Evolutionary conservation across 1,284 basidiomycete genomes (phyloP), one percentile per base, ranked within the genome.

Genomic region (Sporisorium scitamineum): DNA sequence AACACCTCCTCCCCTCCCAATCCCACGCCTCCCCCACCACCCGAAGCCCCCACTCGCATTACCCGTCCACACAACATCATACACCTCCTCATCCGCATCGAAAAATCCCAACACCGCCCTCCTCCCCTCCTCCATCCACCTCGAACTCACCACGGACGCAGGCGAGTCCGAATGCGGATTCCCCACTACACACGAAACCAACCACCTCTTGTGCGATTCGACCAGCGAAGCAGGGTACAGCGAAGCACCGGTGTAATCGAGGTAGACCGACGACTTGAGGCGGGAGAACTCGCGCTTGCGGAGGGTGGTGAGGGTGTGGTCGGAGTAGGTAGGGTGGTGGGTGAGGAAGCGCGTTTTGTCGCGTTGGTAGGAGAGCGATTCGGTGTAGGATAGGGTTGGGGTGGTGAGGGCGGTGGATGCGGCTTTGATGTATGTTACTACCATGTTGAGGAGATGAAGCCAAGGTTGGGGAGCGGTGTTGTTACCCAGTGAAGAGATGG

Each of bases 111-210:
- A 26, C 18, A 67, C 48, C 7, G 60, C 64, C 0, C 0, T 9
- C 10, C 70, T 31, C 5, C 64, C 70, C 7, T 67, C 48, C 0
- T 72, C 53, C 11, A 45, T 32, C 13, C 42, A 39, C 8, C 8
- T 9, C 5, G 42, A 34, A 11, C 27, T 29, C 1, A 22, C 10
- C 16, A 67, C 22, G 3, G 55, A 37, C 1, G 70, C 54, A 1
- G 70, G 70, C 4, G 64, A 67, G 8, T 56, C 62, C 3, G 59
- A 62, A 44, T 72, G 70, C 18, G 70, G 70, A n/a, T 72, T 72
- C 8, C 70, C 70, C 7, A 50, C 55, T 1, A 72, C 64, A 1
- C 11, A 13, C 2, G 4, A 5, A 0, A 7, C 31, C 29, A 72
- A 29, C 60, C 60, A 63, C 10, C 18, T 14, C 0, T 0, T 9